Evolutionary conservation across 1,284 basidiomycete genomes (phyloP).

Genomic region (Ustilago xerochloae): DNA sequence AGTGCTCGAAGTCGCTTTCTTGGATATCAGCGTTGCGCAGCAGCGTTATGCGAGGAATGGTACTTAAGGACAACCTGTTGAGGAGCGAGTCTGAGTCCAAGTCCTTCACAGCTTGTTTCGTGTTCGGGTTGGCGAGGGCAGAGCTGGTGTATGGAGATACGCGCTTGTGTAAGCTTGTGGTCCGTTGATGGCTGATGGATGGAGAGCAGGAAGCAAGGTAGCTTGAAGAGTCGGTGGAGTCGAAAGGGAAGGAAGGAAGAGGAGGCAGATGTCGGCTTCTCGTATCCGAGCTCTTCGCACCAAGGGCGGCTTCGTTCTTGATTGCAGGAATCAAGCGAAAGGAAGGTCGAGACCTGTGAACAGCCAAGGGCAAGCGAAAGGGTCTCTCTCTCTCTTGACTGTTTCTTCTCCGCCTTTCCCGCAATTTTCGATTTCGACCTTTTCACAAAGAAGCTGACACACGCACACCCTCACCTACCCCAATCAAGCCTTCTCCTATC

Average conservation of each 20-base stretch:
- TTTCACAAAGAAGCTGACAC: neutral
- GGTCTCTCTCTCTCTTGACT: neutral
- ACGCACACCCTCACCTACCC: neutral
- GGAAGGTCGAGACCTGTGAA: no score
- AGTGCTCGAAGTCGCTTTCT: neutral
- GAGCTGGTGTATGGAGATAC: no score
- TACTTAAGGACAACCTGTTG: no score
- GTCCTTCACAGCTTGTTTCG: no score
- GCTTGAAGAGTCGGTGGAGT: neutral
- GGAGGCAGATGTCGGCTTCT: constrained; percentile 1
- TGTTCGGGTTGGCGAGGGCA: no score
- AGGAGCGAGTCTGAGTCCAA: no score
- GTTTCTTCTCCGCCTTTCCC: neutral
- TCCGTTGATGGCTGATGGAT: neutral
- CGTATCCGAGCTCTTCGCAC: no score
- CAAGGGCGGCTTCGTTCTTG: no score
- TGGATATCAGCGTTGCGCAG: neutral
- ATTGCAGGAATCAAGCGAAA: no score
- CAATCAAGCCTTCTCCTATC: neutral
- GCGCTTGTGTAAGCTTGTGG: neutral
- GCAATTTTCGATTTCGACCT: neutral
- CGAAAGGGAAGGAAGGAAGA: neutral
- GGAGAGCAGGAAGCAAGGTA: neutral
- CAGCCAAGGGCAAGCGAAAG: neutral
- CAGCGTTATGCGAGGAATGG: no score